These are phyloP conservation scores for Sphagnum magellanicum DNA, from an alignment of 228 moss, liverwort and hornwort genomes.

Conservation along the genomic window DNA sequence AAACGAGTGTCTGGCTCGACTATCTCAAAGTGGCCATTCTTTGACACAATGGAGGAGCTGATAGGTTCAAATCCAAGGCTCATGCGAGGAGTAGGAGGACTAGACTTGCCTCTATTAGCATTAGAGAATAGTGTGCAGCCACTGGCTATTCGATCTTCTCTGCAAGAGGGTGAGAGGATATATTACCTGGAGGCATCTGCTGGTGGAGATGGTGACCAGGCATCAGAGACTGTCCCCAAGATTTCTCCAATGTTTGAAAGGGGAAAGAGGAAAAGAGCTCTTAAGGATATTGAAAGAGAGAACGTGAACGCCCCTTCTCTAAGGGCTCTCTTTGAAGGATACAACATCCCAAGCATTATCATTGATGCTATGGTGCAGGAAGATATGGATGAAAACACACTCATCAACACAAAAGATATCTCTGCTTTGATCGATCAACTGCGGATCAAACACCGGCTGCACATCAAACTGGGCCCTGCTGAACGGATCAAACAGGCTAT, in stretches of 20 bases:
- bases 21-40: conserved; percentile 13
- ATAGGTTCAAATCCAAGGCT: conserved; percentile 14
- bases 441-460: conserved; percentile 48
- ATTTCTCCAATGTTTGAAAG: conserved; percentile 9
- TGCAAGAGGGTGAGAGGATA: conserved; percentile 9
- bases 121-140: conserved; percentile 14
- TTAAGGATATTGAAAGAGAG: conserved; percentile 16
- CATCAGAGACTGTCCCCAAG: conserved; percentile 17
- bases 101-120: conserved; percentile 6
- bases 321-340: conserved; percentile 14
- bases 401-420: conserved; percentile 17
- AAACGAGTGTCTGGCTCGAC: conserved; percentile 18
- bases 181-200: conserved; percentile 6
- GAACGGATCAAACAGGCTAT: conserved; percentile 58
- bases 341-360: conserved; percentile 13
- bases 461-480: conserved; percentile 49
- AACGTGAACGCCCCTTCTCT: conserved; percentile 13
- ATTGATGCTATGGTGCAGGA: conserved; percentile 21
- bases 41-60: conserved; percentile 16
- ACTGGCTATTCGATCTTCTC: conserved; percentile 11
- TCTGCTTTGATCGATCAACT: conserved; percentile 36
- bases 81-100: conserved; percentile 3
- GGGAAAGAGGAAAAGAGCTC: conserved; percentile 19
- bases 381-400: conserved; percentile 20
- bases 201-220: conserved; percentile 17